Evolutionary conservation across 2,329 filamentous ascomycete species (phyloP).

Genomic region (Pezicula neosporulosa): DNA sequence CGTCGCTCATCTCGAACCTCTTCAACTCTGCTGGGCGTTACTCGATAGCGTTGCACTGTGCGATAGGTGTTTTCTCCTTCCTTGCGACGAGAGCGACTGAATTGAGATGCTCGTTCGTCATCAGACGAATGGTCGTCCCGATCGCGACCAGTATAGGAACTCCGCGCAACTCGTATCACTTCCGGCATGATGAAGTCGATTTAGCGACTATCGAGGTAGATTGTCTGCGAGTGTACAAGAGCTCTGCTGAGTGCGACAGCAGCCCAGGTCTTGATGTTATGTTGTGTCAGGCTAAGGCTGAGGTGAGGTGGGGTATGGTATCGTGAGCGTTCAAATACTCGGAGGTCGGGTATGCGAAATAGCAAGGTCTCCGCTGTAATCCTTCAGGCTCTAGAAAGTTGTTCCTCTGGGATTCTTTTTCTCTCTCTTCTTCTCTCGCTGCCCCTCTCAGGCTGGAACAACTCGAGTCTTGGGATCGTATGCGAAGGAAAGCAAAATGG

Average conservation of each 20-base stretch:
- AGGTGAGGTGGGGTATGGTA: not conserved
- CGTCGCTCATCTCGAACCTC: conserved; percentile 24
- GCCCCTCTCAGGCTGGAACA: not conserved
- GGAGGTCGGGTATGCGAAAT: no score
- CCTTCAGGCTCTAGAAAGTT: no score
- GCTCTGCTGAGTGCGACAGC: not conserved
- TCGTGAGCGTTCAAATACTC: not conserved
- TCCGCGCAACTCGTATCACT: conserved; percentile 18
- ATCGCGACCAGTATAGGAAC: conserved; percentile 16
- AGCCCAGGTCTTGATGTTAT: not conserved
- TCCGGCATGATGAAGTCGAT: conserved; percentile 18
- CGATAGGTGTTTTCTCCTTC: conserved; percentile 19
- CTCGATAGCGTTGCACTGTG: conserved; percentile 29
- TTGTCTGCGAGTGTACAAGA: not conserved
- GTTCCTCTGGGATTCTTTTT: no score
- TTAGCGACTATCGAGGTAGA: not conserved
- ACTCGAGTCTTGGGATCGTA: not conserved
- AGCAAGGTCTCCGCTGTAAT: no score
- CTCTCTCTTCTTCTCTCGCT: no score
- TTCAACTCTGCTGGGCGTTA: conserved; percentile 23
- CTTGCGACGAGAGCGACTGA: conserved; percentile 12
- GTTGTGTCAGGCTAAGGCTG: not conserved
- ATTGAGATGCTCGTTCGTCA: conserved; percentile 20
- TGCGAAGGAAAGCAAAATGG: not conserved
- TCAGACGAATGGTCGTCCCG: conserved; percentile 28